Evolutionary conservation across 1,284 basidiomycete genomes (phyloP).

Genomic region (Dichomitus squalens): DNA sequence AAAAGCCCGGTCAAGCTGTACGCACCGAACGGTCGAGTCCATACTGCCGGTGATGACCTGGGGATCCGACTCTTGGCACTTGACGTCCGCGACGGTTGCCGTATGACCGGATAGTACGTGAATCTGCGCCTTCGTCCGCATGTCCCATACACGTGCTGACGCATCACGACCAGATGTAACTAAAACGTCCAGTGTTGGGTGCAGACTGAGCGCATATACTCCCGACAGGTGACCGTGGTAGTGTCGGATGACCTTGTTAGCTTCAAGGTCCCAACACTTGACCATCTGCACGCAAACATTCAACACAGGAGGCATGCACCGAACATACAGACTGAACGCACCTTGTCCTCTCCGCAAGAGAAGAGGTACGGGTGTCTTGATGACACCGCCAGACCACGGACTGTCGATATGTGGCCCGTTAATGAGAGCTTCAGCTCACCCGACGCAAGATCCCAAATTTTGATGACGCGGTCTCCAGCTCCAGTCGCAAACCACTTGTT

Average conservation of each 20-base stretch:
- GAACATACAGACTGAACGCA: slow-evolving; percentile 27
- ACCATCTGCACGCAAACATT: slow-evolving; percentile 76
- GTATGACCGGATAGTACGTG: slow-evolving; percentile 94
- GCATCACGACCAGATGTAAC: slow-evolving; percentile 96
- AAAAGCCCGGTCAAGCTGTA: slow-evolving; percentile 15
- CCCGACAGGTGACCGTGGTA: slow-evolving; percentile 98
- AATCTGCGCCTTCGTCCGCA: slow-evolving; percentile 96
- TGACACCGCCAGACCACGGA: slow-evolving; percentile 92
- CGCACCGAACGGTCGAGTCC: slow-evolving; percentile 92
- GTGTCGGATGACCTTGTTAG: slow-evolving; percentile 98
- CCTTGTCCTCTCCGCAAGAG: slow-evolving; percentile 97
- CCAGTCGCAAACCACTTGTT: slow-evolving; percentile 99
- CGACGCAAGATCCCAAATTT: slow-evolving; percentile 98
- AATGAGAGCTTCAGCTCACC: slow-evolving; percentile 95
- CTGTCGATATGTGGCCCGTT: slow-evolving; percentile 97
- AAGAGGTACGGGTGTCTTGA: slow-evolving; percentile 96
- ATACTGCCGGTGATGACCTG: slow-evolving; percentile 98
- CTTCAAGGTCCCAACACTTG: slow-evolving; percentile 99
- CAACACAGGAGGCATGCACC: not conserved
- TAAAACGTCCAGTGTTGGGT: slow-evolving; percentile 94
- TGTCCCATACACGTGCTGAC: slow-evolving; percentile 97
- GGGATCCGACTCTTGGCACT: slow-evolving; percentile 95
- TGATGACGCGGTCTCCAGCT: slow-evolving; percentile 96
- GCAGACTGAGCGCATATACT: slow-evolving; percentile 88
- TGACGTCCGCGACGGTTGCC: slow-evolving; percentile 91